Conservation (phyloP, 2,329 filamentous ascomycete genomes). For the Hansfordia pulvinata region DNA sequence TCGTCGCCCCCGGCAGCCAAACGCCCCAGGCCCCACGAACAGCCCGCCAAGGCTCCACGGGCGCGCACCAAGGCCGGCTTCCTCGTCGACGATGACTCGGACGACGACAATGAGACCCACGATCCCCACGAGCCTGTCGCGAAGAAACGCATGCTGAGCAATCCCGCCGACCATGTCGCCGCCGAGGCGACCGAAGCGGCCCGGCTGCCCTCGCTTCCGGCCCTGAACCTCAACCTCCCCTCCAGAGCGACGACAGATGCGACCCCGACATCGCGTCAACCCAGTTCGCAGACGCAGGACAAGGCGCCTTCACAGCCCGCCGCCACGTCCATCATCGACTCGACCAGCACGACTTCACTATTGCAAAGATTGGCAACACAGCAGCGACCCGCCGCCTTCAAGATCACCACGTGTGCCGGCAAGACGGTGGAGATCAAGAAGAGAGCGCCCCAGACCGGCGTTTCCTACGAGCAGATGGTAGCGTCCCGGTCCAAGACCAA, state of each 20-base stretch:
- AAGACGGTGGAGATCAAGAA: conserved; percentile 39
- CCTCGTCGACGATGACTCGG: conserved; percentile 27
- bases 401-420: conserved; percentile 42
- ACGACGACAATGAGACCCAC: conserved; percentile 18
- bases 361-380: not conserved
- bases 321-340: too few relatives aligned
- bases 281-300: conserved; percentile 2
- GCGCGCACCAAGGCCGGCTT: conserved; percentile 26
- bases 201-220: conserved; percentile 12
- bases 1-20: conserved; percentile 25
- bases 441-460: conserved; percentile 28
- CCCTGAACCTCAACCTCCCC: conserved; percentile 4
- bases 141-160: conserved; percentile 28
- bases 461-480: conserved; percentile 53
- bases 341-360: too few relatives aligned
- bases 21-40: conserved; percentile 19
- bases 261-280: conserved; percentile 1
- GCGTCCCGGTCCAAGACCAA: conserved; percentile 53
- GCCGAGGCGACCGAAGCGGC: conserved; percentile 10
- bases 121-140: conserved; percentile 18
- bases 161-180: conserved; percentile 8
- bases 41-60: conserved; percentile 15
- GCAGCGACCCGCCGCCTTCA: too few relatives aligned
- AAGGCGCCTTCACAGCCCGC: conserved; percentile 2
- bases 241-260: conserved; percentile 3